Evolutionary conservation across 2,329 filamentous ascomycete species (phyloP), one percentile per base, ranked within the genome.

Genomic region (Beauveria sp.): DNA sequence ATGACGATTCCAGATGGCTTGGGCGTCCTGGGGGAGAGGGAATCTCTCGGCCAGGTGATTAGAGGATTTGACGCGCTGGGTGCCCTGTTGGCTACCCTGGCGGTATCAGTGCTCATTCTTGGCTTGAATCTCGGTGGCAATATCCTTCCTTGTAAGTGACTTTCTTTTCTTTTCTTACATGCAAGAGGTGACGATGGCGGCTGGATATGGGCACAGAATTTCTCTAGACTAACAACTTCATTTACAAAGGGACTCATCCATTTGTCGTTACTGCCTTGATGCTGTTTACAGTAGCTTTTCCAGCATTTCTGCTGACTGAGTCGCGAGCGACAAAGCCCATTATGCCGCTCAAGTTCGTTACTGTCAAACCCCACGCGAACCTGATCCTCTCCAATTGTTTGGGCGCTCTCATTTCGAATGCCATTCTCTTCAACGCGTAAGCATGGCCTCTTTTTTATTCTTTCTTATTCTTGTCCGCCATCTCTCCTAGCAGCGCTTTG

Each of bases 91-190:
- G 69, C 88, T 66, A 82, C 80, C 1, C 70, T 73, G 1, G 78
- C 80, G 0, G 78, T 84, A 6, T 83, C 80, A 0, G 86, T 80
- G 66, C 71, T 87, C 24, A 85, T 88, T 56, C 73, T 88, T 5
- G 84, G 82, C 5, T 58, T 84, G 79, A 87, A 80, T 61, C 76
- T 87, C 2, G 85, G 85, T 54, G 85, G 85, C n/a, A 88, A 87
- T 61, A 74, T 87, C 5, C 71, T 84, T 24, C 77, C 82, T 9
- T 88, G 80, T 80, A 73, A 75, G 77, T 71, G 22, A 6, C 8
- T 51, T 22, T 31, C 8, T 24, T 16, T 22, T 16, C 3, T 26
- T n/a, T n/a, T 43, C 40, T 12, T 34, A 5, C 40, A n/a, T 43
- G 16, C n/a, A 43, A n/a, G 40, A 43, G 40, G 40, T 14, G 45